A percentile compares a stretch with the other conserved stretches of the same genome.
Conservation (phyloP, 2,329 filamentous ascomycete species). For the Venturia nashicola region DNA sequence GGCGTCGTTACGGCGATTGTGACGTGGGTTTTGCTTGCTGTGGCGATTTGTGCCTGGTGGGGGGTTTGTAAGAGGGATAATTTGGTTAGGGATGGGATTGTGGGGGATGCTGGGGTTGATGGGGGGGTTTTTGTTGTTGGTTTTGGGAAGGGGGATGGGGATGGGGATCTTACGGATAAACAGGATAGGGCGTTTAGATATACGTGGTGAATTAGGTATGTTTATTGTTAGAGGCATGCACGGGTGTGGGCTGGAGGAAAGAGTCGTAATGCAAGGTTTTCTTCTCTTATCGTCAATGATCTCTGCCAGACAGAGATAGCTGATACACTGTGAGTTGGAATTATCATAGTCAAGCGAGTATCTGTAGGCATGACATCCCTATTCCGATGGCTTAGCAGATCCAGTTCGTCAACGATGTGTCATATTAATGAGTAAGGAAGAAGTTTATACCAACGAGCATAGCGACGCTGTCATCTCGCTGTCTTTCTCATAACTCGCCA, state of each 20-base stretch:
- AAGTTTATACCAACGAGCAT: not conserved
- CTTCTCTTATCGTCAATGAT: too few relatives aligned
- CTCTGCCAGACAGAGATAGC: too few relatives aligned
- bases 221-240: not conserved
- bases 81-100: not conserved
- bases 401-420: not conserved
- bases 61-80: not conserved
- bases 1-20: slow-evolving; percentile 35
- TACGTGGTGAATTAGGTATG: not conserved
- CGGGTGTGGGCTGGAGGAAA: too few relatives aligned
- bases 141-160: not conserved
- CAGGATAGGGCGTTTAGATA: not conserved
- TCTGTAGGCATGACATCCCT: not conserved
- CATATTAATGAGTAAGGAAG: not conserved
- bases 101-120: not conserved
- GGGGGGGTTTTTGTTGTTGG: not conserved
- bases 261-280: too few relatives aligned
- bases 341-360: too few relatives aligned
- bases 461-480: not conserved
- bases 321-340: too few relatives aligned
- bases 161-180: not conserved
- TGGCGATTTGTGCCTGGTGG: not conserved
- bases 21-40: slow-evolving; percentile 21
- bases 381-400: not conserved
- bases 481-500: not conserved